A percentile compares a stretch with the other conserved stretches of the same genome.
Conservation (phyloP, 2,329 filamentous ascomycete species). For the Blastomyces gilchristii region DNA sequence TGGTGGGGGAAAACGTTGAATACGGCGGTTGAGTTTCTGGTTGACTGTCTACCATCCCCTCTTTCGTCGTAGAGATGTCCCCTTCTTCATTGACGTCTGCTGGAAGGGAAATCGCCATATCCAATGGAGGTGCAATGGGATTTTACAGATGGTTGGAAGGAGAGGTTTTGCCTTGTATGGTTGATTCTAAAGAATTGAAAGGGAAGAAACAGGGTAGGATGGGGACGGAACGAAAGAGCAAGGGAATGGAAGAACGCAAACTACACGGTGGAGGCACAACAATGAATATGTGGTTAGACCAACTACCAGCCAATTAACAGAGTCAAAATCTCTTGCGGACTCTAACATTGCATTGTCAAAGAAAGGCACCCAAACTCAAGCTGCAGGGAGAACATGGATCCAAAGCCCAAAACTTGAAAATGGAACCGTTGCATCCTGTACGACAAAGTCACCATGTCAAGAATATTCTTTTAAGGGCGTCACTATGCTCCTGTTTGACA, state of each 20-base stretch:
- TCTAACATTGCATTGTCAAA: not conserved
- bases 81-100: not conserved
- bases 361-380: not conserved
- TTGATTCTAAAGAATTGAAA: not conserved
- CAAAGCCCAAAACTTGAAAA: not conserved
- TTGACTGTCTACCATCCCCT: not conserved
- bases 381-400: not conserved
- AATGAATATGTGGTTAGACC: not conserved
- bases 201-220: not conserved
- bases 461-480: not conserved
- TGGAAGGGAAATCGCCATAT: not conserved
- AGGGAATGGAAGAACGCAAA: not conserved
- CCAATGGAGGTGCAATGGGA: not conserved
- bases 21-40: constrained; percentile 21
- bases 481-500: not conserved
- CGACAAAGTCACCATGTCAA: not conserved
- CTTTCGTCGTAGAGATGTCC: not conserved
- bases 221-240: not conserved
- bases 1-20: constrained; percentile 29
- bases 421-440: constrained; percentile 5
- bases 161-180: not conserved
- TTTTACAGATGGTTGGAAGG: not conserved
- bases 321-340: not conserved
- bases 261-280: not conserved
- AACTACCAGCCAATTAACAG: not conserved